Percentiles rank a stretch among this genome's conserved stretches.
These are phyloP conservation scores for Wakefieldia striispora DNA, from an alignment of 768 basidiomycete genomes.

Conservation along the genomic window DNA sequence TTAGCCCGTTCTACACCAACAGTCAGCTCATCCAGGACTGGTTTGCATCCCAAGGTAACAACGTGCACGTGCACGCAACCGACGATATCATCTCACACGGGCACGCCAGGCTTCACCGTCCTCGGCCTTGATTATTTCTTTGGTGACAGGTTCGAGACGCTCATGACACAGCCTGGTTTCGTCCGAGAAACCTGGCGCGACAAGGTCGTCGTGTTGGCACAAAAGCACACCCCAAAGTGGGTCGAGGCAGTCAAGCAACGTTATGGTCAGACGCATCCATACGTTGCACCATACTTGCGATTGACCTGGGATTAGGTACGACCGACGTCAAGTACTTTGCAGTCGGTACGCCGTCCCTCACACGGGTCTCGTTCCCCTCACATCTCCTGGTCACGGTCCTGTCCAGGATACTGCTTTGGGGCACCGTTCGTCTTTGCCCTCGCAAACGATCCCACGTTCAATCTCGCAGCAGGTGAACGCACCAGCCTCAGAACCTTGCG, in stretches of 20 bases:
- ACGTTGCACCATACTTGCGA: too few species aligned
- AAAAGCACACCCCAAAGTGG: slow-evolving; percentile 47
- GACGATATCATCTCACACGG: not conserved
- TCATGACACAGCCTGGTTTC: slow-evolving; percentile 37
- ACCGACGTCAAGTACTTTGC: too few species aligned
- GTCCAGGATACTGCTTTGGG: too few species aligned
- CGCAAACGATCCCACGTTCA: slow-evolving; percentile 38
- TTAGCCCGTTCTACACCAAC: slow-evolving; percentile 57
- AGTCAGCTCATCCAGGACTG: slow-evolving; percentile 29
- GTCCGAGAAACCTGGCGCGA: slow-evolving; percentile 43
- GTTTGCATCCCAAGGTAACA: too few species aligned
- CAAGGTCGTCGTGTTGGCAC: slow-evolving; percentile 35
- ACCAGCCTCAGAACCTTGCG: not conserved
- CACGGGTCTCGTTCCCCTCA: not conserved
- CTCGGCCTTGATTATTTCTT: slow-evolving; percentile 65
- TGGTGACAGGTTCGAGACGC: slow-evolving; percentile 49
- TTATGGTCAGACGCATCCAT: slow-evolving; percentile 38
- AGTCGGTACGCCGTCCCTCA: too few species aligned
- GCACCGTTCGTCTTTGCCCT: too few species aligned
- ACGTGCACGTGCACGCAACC: slow-evolving; percentile 21
- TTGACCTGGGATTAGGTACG: too few species aligned
- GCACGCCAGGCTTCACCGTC: slow-evolving; percentile 49
- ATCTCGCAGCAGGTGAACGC: slow-evolving; percentile 44
- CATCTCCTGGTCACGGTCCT: not conserved
- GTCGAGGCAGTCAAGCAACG: slow-evolving; percentile 45